Base-by-base conservation (phyloP, 169 alveolate species). In the Babesia sp. region DNA sequence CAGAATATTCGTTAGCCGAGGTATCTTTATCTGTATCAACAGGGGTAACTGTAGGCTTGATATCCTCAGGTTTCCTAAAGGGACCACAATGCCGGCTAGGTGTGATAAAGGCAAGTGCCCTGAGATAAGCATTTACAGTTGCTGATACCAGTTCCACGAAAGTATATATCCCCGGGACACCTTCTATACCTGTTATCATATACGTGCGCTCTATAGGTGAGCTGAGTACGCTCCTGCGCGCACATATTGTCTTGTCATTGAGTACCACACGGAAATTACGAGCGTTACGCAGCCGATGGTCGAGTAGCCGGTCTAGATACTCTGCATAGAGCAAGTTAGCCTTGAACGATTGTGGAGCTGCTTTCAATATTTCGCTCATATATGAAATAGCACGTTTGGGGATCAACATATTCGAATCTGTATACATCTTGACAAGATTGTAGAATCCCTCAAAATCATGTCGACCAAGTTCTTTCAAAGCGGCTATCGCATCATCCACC, bases 11-110 rank as follows among this genome's bases (percentile, higher is more conserved):
- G 2, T 1, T 11, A 2, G 8, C 16, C 34, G 82, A 85, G 29
- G 98, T 98, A 5, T 96, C 95, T 55, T 33, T 55, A 34, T 34
- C 37, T 20, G 31, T 28, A 84, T 64, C 96, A 42, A 93, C 97
- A 72, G 99, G 97, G 0, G 39, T 22, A 6, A 9, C 18, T 6
- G 37, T 3, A 8, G 28, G 31, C 36, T 39, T 4, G 34, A 45
- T 50, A 2, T 12, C 18, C 56, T 48, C 56, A 11, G 56, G 26
- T 20, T 20, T 11, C 31, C 24, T 5, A 5, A 28, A 8, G 1
- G 1, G 24, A 5, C 16, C 61, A 12, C 20, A 18, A 5, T 57
- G 51, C 24, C 28, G 29, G 45, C 31, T 57, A n/a, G 67, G 67
- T 16, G 33, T 0, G 20, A 72, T 60, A 26, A 61, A 51, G 11